phyloP scores from a whole-genome alignment of 2,329 filamentous ascomycete genomes.

The Byssoonygena ceratinophila region DNA sequence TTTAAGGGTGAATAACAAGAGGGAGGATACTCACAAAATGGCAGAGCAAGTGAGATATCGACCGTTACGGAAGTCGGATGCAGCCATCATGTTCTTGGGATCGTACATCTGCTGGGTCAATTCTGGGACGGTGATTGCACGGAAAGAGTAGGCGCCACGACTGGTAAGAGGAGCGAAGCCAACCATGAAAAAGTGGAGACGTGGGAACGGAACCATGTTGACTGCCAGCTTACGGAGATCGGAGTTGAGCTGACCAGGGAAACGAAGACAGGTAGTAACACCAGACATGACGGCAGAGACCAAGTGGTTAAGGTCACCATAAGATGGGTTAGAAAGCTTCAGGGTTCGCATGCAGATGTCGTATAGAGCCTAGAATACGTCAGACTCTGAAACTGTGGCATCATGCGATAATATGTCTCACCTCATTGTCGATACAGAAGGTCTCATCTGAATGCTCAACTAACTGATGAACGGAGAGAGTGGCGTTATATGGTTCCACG shows the following conservation, averaged over 20 bases:
- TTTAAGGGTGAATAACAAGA: neutral
- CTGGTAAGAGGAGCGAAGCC: conserved; percentile 97
- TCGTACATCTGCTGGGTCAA: conserved; percentile 99
- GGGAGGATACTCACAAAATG: conserved; percentile 59
- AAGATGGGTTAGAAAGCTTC: conserved; percentile 96
- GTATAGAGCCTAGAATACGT: conserved; percentile 62
- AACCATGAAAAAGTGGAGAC: conserved; percentile 99
- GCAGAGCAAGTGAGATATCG: conserved; percentile 99
- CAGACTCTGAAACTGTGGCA: conserved; percentile 11
- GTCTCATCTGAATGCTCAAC: conserved; percentile 99
- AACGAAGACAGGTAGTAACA: conserved; percentile 95
- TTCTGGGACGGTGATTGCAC: conserved; percentile 92
- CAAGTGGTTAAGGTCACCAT: conserved; percentile 98
- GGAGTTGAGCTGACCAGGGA: conserved; percentile 99
- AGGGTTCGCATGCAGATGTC: conserved; percentile 99
- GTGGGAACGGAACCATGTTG: conserved; percentile 99
- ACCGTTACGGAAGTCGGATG: conserved; percentile 98
- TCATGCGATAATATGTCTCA: conserved; percentile 23
- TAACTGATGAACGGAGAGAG: conserved; percentile 95
- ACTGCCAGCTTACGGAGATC: conserved; percentile 98
- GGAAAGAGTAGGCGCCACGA: conserved; percentile 86
- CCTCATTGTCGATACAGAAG: conserved; percentile 99
- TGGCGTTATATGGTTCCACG: conserved; percentile 99
- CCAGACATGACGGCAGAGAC: conserved; percentile 99
- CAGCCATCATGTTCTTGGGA: conserved; percentile 99